Evolutionary conservation across 345 rosid genomes (phyloP), one percentile per base, ranked within the genome.

Genomic region (Kernera saxatilis): DNA sequence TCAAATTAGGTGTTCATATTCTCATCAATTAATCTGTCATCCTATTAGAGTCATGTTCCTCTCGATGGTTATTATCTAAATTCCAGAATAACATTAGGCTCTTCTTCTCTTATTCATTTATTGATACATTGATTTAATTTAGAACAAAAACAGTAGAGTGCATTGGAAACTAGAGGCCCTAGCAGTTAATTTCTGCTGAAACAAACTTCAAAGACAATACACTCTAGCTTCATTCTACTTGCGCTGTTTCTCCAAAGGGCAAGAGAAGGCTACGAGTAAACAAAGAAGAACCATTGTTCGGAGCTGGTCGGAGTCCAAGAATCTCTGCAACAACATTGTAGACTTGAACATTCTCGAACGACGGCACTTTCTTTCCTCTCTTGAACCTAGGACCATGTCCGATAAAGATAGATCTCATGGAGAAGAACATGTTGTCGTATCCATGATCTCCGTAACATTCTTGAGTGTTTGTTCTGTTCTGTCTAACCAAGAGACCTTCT

Each of bases 361-460:
- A 92, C 2, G 96, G 95, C 61, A 92, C 90, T 82, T 88, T 92
- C 78, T 45, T 68, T 7, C 97, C 91, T 44, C 82, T 79, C 2
- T 82, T 81, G 70, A 92, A 92, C 80, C 82, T 80, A 29, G 97
- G 89, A 69, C 96, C 98, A 55, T 90, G 91, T 50, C 90, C 98
- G 30, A 92, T 82, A 74, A 90, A 92, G 72, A 92, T 88, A 22
- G 87, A 74, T 74, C 98, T 90, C 98, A 90, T 90, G 21, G 98
- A 92, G 85, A 90, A 92, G 69, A 86, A 5, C 25, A 83, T 79
- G 63, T 88, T 92, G 78, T 92, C 95, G 68, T 92, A 92, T 6
- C 98, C 98, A 70, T 92, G 97, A 5, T 87, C 79, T 64, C 98
- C 98, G 12, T 85, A 91, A 54, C 98, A 92, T 52, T 88, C 98